phyloP scores from a whole-genome alignment of 192 early-diverging fungal species.

The Coemansia sp. region DNA sequence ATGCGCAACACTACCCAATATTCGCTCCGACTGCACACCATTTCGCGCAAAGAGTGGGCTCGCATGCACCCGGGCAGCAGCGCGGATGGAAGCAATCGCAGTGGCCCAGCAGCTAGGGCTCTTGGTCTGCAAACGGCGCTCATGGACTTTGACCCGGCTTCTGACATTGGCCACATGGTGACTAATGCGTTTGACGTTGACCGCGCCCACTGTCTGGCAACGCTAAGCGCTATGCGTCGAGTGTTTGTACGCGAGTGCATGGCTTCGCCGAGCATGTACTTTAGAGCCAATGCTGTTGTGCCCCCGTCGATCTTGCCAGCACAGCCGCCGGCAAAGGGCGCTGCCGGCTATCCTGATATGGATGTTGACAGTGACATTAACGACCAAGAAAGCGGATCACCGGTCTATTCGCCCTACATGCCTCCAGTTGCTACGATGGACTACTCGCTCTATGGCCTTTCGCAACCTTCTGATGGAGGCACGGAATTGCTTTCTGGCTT shows the following conservation, averaged over 20 bases:
- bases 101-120: conserved; percentile 11
- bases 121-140: conserved; percentile 25
- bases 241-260: conserved; percentile 55
- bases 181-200: conserved; percentile 65
- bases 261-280: conserved; percentile 22
- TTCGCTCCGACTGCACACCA: conserved; percentile 14
- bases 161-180: conserved; percentile 40
- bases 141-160: conserved; percentile 16
- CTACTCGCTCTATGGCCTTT: conserved; percentile 31
- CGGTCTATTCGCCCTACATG: conserved; percentile 4
- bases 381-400: background rate
- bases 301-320: conserved; percentile 10
- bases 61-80: conserved; percentile 25
- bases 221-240: conserved; percentile 53
- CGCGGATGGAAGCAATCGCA: background rate
- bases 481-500: background rate
- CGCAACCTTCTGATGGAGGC: background rate
- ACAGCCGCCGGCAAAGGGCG: background rate
- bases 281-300: conserved; percentile 38
- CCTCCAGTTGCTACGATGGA: conserved; percentile 46
- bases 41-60: conserved; percentile 47
- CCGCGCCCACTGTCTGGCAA: conserved; percentile 53
- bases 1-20: conserved; percentile 42
- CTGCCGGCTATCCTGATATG: conserved; percentile 1
- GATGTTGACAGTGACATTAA: conserved; percentile 6